A percentile compares a stretch with the other conserved stretches of the same genome.
phyloP scores from a whole-genome alignment of 345 rosid species.

The Corchorus capsularis region DNA sequence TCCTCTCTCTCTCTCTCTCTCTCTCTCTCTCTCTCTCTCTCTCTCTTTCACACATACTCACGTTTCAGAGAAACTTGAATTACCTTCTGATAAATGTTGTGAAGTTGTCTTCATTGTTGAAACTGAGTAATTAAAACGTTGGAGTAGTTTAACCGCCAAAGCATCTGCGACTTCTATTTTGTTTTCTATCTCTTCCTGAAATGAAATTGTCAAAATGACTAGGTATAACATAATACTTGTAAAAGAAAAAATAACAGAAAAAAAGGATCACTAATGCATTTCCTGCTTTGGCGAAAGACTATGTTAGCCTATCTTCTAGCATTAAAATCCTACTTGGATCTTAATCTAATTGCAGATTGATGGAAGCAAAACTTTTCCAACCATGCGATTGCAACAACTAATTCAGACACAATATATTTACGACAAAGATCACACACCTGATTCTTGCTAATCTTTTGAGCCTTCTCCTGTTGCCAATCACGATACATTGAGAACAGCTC shows the following conservation, averaged over 20 bases:
- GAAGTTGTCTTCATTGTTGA: constrained; percentile 78
- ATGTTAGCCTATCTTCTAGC: constrained; percentile 10
- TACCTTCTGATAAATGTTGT: constrained; percentile 88
- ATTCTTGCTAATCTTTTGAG: constrained; percentile 58
- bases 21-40: too few relatives aligned
- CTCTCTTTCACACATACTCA: neutral
- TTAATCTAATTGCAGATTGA: constrained; percentile 10
- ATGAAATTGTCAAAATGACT: constrained; percentile 15
- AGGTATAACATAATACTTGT: neutral
- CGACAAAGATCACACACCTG: constrained; percentile 48
- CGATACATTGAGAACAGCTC: constrained; percentile 87
- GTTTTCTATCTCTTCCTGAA: constrained; percentile 91
- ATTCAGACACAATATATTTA: neutral
- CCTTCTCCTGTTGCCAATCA: constrained; percentile 76
- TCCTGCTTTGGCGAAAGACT: neutral
- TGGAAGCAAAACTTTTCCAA: neutral
- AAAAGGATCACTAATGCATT: neutral
- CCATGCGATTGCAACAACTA: neutral
- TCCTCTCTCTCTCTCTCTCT: too few relatives aligned
- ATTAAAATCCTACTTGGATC: constrained; percentile 19
- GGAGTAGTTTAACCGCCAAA: constrained; percentile 81
- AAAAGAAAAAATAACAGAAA: constrained; percentile 1
- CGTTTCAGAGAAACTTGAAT: neutral
- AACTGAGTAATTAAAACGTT: constrained; percentile 70
- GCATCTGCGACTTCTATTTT: constrained; percentile 94